Conservation (phyloP, 306 rosid genomes). For the Malus sieversii region DNA sequence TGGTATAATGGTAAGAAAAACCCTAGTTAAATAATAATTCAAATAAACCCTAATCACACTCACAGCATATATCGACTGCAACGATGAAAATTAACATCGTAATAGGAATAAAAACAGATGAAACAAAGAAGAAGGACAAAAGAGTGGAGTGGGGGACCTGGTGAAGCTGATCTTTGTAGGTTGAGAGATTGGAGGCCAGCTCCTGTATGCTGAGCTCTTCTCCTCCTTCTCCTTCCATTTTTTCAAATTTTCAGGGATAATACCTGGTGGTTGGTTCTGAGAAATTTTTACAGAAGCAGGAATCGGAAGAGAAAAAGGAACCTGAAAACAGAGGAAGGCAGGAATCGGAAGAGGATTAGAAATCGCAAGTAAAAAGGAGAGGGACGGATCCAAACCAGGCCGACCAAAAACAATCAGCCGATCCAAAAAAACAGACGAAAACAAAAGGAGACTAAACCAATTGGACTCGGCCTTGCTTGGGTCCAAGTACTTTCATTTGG, state of each 20-base stretch:
- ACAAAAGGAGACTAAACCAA: background rate
- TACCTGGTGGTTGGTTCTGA: background rate
- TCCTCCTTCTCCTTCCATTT: slow-evolving; percentile 55
- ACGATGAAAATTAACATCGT: background rate
- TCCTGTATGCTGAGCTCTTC: slow-evolving; percentile 77
- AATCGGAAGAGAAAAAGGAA: background rate
- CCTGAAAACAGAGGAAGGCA: background rate
- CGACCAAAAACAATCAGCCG: background rate
- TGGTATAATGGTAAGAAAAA: background rate
- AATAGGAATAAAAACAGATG: background rate
- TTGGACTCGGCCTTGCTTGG: background rate
- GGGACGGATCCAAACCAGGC: background rate
- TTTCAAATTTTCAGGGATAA: background rate
- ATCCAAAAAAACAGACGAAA: background rate
- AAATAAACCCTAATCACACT: background rate
- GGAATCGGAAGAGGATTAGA: too few relatives aligned
- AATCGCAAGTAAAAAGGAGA: background rate
- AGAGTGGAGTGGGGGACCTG: slow-evolving; percentile 35
- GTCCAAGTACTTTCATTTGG: background rate
- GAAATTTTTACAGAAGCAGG: background rate
- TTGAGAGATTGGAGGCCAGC: slow-evolving; percentile 70
- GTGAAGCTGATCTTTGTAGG: slow-evolving; percentile 73
- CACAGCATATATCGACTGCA: background rate
- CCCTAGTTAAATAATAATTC: background rate
- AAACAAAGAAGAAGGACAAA: background rate